Evolutionary conservation across 805 yeast genomes (phyloP), one percentile per base, ranked within the genome.

Genomic region (Starmerella asiatica): DNA sequence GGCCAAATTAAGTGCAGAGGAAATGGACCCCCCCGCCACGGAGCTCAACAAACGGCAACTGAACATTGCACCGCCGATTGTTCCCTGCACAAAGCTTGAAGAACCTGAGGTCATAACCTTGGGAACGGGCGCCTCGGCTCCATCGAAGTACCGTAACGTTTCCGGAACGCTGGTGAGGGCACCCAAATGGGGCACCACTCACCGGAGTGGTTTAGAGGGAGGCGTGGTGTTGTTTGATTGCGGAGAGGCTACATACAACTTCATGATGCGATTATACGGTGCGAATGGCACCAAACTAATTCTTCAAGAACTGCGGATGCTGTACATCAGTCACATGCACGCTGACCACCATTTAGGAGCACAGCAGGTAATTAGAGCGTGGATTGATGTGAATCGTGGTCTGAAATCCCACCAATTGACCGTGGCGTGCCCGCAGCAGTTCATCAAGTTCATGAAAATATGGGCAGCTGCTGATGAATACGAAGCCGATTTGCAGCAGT

Each of bases 341-440:
- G 98, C 97, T 0, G 99, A 91, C 56, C 99, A 91, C 57, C 96
- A 88, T 58, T 62, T 91, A 31, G 99, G 99, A 0, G 65, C 81
- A 4, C 61, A 79, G 7, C 70, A 83, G 4, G 57, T 91, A 3
- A 64, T 91, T 21, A 64, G 67, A 29, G 74, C 73, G 47, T 86
- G 96, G 93, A 37, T 45, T 5, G 19, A 30, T 18, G 51, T 41
- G 8, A 29, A 23, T 14, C 17, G 16, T 2, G 24, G 30, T 9
- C 14, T 30, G 14, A 12, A 42, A 7, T 15, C 20, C 29, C 29
- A 34, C 29, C 54, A 57, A 17, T 59, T 88, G 9, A 73, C 68
- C 46, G 54, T 88, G 21, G 67, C 85, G 1, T 68, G 76, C 0
- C 97, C 97, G 1, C 75, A 79, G 75, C 80, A 75, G 47, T 79